phyloP scores from a whole-genome alignment of 1,139 yeast genomes.

The Kodamaea sp. region DNA sequence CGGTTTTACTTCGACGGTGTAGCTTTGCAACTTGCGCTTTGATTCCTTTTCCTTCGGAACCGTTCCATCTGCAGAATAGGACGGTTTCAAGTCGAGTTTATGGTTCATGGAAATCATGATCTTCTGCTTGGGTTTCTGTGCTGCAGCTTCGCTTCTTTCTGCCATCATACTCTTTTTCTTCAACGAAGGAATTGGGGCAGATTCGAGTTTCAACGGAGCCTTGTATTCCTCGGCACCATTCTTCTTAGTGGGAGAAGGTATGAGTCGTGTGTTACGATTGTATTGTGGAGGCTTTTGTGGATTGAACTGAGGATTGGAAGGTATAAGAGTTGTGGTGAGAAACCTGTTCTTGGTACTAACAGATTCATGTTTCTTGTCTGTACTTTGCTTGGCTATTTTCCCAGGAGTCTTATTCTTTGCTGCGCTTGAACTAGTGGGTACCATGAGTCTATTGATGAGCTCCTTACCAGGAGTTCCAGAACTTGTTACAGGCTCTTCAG shows the following conservation, averaged over 20 bases:
- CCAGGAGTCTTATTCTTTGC: conserved; percentile 21
- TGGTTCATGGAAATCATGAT: conserved; percentile 32
- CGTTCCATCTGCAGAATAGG: conserved; percentile 1
- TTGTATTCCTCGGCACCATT: conserved; percentile 11
- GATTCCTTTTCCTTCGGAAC: neutral
- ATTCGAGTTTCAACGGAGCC: conserved; percentile 18
- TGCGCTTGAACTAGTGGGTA: conserved; percentile 34
- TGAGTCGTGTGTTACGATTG: conserved; percentile 5
- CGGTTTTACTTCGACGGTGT: conserved; percentile 25
- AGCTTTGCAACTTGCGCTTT: neutral
- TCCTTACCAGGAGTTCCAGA: conserved; percentile 5
- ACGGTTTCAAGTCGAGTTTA: conserved; percentile 18
- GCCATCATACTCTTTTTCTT: conserved; percentile 36
- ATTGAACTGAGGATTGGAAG: conserved; percentile 21
- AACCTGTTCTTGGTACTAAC: conserved; percentile 29
- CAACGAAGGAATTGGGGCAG: conserved; percentile 21
- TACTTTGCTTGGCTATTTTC: no score
- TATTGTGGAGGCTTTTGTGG: conserved; percentile 12
- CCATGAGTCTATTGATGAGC: conserved; percentile 23
- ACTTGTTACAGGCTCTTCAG: no score
- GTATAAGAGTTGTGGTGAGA: conserved; percentile 38
- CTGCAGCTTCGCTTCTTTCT: conserved; percentile 31
- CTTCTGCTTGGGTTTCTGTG: conserved; percentile 32
- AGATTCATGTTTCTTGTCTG: conserved; percentile 5
- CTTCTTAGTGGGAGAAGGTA: conserved; percentile 17